Conservation (phyloP, 208 protist genomes). For the Leishmania amazonensis region DNA sequence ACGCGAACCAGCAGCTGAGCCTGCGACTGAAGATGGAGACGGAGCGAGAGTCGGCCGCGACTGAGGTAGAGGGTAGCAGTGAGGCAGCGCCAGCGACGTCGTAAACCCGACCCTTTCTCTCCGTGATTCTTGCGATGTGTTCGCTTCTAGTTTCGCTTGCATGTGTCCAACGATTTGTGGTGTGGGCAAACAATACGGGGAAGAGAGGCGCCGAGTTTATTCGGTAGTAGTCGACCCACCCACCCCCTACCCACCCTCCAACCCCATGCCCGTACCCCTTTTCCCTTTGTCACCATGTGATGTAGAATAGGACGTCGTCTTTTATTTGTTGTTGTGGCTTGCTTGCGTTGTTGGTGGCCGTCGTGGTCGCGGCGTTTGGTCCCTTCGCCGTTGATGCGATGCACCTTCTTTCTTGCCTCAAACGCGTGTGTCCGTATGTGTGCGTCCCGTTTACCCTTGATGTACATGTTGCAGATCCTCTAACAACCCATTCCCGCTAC, state of each 20-base stretch:
- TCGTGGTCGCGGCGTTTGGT: not conserved
- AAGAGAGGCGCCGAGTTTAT: not conserved
- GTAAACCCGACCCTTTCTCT: not conserved
- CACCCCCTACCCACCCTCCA: not conserved
- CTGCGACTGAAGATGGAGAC: constrained; percentile 86
- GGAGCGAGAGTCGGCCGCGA: constrained; percentile 52
- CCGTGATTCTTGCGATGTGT: not conserved
- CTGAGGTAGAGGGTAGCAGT: constrained; percentile 8
- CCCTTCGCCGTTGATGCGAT: not conserved
- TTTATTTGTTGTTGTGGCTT: not conserved
- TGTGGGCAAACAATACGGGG: not conserved
- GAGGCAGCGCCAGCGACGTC: constrained; percentile 1
- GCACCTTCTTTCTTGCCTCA: not conserved
- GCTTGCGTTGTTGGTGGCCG: not conserved
- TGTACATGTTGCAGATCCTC: not conserved
- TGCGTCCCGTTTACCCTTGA: not conserved
- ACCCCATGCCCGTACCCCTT: not conserved
- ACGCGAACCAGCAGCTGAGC: constrained; percentile 95
- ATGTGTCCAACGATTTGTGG: not conserved
- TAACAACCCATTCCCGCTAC: not conserved
- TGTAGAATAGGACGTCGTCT: constrained; percentile 2
- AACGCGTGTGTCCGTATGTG: not conserved
- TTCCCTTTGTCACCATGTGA: not conserved
- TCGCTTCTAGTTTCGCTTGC: not conserved
- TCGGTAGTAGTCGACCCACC: not conserved